These are phyloP conservation scores for Lophium mytilinum DNA, from an alignment of 495 filamentous ascomycete species.

Conservation along the genomic window DNA sequence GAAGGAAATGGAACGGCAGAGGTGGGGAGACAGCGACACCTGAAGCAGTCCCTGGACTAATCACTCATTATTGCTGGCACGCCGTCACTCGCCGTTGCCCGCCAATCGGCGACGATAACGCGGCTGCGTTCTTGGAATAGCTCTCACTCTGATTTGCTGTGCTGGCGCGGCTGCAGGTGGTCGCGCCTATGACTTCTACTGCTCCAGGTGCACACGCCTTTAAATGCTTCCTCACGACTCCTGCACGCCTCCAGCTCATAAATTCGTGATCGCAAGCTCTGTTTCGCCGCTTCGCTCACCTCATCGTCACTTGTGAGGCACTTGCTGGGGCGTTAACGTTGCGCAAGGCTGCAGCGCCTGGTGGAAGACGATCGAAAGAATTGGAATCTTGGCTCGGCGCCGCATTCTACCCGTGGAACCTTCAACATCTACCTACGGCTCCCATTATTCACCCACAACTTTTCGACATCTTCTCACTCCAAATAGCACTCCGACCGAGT, in stretches of 20 bases:
- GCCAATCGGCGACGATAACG: constrained; percentile 6
- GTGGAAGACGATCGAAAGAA: constrained; percentile 21
- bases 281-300: background rate
- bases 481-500: no score
- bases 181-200: background rate
- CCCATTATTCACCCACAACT: background rate
- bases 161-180: constrained; percentile 4
- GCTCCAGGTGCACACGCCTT: background rate
- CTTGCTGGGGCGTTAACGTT: background rate
- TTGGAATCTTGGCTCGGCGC: constrained; percentile 17
- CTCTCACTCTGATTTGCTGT: background rate
- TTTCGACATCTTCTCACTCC: background rate
- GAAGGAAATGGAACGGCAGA: constrained; percentile 6
- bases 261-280: no score
- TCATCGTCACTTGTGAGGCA: background rate
- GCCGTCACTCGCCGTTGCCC: background rate
- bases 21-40: background rate
- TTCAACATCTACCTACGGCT: no score
- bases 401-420: background rate
- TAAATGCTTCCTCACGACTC: background rate
- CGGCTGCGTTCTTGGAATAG: background rate
- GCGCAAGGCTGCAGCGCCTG: constrained; percentile 13
- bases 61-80: background rate
- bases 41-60: background rate
- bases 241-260: background rate